These are phyloP conservation scores for Hypomyces perniciosus DNA, from an alignment of 2,329 filamentous ascomycete species.

Conservation along the genomic window DNA sequence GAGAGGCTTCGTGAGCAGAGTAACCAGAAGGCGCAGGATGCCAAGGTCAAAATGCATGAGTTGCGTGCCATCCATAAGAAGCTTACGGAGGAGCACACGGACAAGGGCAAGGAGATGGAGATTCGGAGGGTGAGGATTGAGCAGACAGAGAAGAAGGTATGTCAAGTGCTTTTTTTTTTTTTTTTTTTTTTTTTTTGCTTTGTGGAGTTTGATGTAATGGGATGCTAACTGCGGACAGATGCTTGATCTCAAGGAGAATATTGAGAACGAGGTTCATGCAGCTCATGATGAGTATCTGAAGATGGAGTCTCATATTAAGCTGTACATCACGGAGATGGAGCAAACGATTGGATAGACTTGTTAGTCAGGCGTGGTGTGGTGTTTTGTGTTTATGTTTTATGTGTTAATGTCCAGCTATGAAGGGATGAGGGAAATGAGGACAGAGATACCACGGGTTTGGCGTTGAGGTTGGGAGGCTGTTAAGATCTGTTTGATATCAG, in stretches of 20 bases:
- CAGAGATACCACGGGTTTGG: constrained; percentile 35
- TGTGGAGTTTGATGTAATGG: neutral
- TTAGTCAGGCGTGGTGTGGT: neutral
- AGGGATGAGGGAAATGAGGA: constrained; percentile 6
- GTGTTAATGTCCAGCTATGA: constrained; percentile 6
- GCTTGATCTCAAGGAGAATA: constrained; percentile 94
- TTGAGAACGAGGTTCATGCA: constrained; percentile 86
- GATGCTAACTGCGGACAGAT: constrained; percentile 54
- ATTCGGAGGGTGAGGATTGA: constrained; percentile 87
- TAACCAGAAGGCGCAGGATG: constrained; percentile 71
- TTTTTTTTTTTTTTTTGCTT: neutral
- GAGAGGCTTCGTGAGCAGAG: constrained; percentile 77
- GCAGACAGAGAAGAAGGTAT: constrained; percentile 96
- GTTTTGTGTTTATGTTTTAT: constrained; percentile 12
- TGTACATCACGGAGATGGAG: constrained; percentile 99
- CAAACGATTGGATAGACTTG: constrained; percentile 55
- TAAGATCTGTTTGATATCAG: constrained; percentile 5
- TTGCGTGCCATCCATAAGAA: constrained; percentile 72
- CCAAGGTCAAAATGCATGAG: constrained; percentile 86
- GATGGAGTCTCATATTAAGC: constrained; percentile 93
- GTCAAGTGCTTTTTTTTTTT: neutral
- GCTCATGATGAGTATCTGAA: constrained; percentile 94
- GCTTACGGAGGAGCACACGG: constrained; percentile 75
- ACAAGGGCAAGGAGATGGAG: constrained; percentile 90
- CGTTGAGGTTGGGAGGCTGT: constrained; percentile 26